Base-by-base conservation (phyloP, 2,329 filamentous ascomycete species). In the Aureobasidium sp. region DNA sequence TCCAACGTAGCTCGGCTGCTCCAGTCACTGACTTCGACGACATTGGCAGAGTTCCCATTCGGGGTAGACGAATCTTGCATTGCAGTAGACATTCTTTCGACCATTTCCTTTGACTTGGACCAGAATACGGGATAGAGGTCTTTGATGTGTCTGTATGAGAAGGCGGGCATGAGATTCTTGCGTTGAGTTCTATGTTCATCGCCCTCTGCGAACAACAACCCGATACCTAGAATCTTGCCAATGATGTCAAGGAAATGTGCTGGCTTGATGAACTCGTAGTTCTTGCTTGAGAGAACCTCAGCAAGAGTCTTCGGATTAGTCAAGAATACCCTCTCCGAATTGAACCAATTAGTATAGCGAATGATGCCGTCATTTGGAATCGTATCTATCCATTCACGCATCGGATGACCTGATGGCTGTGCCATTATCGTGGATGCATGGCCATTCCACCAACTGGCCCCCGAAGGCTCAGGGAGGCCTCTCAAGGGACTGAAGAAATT, bases 121-220 rank as follows among this genome's bases (percentile, higher is more conserved):
- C 79, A 81, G 69, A 81, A 81, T 1, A 76, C 69, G 0, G 76
- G 74, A 58, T 80, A 79, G 1, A 81, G 70, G 57, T 81, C 76
- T 63, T 81, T 80, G 68, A 81, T 69, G 64, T 81, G 79, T 27
- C 79, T 73, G 66, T 78, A 81, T 5, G 76, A 71, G 65, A 81
- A 81, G 1, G 79, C 78, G 0, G 79, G 79, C 73, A 77, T 77
- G 9, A 81, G 68, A 15, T 74, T 70, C 66, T 76, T 79, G 40
- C 79, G 68, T 66, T 81, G 79, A 2, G 83, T 77, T 76, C 88
- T 94, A 73, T 97, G 93, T 69, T 92, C 89, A 14, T 95, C 89
- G n/a, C 92, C 92, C 74, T 97, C 92, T 1, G 90, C 89, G 12
- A 97, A 77, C 40, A 97, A 75, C 15, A 93, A 77, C 11, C 89